Evolutionary conservation across 306 rosid genomes (phyloP).

Genomic region (Astragalus membranaceus): DNA sequence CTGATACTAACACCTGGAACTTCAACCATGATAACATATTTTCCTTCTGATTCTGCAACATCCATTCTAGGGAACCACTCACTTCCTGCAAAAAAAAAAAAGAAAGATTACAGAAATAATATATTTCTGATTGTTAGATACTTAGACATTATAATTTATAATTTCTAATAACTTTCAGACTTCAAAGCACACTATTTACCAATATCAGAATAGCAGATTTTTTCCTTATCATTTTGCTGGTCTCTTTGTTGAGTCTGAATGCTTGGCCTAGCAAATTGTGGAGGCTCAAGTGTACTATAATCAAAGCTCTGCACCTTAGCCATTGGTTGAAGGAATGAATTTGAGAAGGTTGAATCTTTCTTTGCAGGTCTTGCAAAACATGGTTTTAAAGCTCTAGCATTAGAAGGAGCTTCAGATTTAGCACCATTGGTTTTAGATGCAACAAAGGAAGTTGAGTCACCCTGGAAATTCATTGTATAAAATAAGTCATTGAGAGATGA

Average conservation of each 20-base stretch:
- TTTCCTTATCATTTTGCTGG: slow-evolving; percentile 25
- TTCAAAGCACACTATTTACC: slow-evolving; percentile 35
- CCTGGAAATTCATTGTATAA: slow-evolving; percentile 30
- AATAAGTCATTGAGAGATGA: slow-evolving; percentile 3
- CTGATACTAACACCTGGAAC: slow-evolving; percentile 63
- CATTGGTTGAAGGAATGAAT: slow-evolving; percentile 27
- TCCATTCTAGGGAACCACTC: slow-evolving; percentile 82
- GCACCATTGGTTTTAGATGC: slow-evolving; percentile 30
- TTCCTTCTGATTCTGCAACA: slow-evolving; percentile 58
- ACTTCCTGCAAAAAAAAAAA: slow-evolving; percentile 23
- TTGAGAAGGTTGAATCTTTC: slow-evolving; percentile 10
- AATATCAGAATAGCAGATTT: slow-evolving; percentile 19
- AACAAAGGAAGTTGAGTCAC: slow-evolving; percentile 12
- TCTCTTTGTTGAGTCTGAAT: slow-evolving; percentile 7
- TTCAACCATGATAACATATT: slow-evolving; percentile 61
- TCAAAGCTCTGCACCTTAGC: slow-evolving; percentile 20
- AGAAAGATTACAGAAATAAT: background rate
- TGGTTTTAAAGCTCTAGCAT: slow-evolving; percentile 44
- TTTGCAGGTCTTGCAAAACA: slow-evolving; percentile 49
- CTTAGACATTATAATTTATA: background rate
- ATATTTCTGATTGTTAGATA: background rate
- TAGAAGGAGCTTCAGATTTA: slow-evolving; percentile 30
- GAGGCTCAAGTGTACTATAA: slow-evolving; percentile 38
- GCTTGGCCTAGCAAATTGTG: slow-evolving; percentile 49
- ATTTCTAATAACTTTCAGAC: background rate